These are phyloP conservation scores for Musa beccarii DNA, from an alignment of 176 grass and related monocot genomes.

Conservation along the genomic window DNA sequence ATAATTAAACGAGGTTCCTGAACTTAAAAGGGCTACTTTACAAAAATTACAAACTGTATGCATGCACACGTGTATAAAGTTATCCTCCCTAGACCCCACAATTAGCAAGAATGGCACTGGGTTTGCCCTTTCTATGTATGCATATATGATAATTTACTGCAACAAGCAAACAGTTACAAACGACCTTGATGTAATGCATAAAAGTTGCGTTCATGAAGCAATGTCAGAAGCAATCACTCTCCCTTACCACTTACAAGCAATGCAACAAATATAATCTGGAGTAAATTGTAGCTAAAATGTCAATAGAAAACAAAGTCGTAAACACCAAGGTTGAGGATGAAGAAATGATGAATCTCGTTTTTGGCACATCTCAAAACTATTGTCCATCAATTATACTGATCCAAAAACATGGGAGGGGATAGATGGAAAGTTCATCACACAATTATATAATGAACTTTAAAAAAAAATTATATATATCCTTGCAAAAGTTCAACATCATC, in stretches of 20 bases:
- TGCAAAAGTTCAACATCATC: no score
- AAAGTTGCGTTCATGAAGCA: not conserved
- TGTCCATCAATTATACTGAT: no score
- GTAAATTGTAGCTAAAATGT: not conserved
- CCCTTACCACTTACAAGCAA: not conserved
- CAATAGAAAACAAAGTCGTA: not conserved
- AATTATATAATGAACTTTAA: not conserved
- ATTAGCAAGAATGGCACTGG: no score
- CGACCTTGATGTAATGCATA: not conserved
- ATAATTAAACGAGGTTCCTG: not conserved
- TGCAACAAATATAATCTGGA: not conserved
- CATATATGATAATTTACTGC: not conserved
- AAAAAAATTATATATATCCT: not conserved
- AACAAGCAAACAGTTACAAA: not conserved
- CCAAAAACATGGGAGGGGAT: no score
- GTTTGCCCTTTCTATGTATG: no score
- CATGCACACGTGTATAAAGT: no score
- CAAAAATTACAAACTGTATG: not conserved
- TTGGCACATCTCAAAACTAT: no score
- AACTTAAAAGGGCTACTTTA: not conserved
- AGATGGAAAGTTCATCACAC: not conserved
- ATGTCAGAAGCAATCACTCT: not conserved
- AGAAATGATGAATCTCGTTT: no score
- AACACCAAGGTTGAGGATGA: no score
- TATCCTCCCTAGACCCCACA: no score